These are phyloP conservation scores for Sporormia fimetaria DNA, from an alignment of 495 filamentous ascomycete genomes.

Conservation along the genomic window DNA sequence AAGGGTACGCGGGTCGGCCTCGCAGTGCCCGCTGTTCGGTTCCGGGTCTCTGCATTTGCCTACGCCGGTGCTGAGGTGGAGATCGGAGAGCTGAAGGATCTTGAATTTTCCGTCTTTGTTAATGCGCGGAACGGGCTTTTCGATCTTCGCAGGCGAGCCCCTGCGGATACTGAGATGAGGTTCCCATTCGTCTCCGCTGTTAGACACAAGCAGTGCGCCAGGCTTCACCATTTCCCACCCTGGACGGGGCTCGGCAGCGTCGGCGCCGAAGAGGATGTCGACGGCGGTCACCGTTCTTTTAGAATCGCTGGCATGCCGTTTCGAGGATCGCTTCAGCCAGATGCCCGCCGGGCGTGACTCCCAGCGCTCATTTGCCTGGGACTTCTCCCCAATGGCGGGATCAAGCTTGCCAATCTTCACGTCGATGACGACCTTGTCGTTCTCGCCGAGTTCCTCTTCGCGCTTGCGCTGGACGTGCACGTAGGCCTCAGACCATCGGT, in stretches of 20 bases:
- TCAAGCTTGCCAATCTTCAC: constrained; percentile 67
- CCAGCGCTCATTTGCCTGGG: constrained; percentile 56
- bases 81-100: constrained; percentile 85
- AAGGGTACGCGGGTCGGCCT: constrained; percentile 82
- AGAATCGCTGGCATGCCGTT: constrained; percentile 67
- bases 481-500: constrained; percentile 64
- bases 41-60: constrained; percentile 75
- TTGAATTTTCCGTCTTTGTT: constrained; percentile 89
- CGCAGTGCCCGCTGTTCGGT: constrained; percentile 69
- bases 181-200: constrained; percentile 47
- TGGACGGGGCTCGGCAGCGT: constrained; percentile 77
- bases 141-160: constrained; percentile 46
- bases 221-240: constrained; percentile 65
- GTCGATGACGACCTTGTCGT: constrained; percentile 76
- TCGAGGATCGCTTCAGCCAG: constrained; percentile 75
- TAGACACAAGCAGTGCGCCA: constrained; percentile 56
- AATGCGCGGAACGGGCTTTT: constrained; percentile 62
- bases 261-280: constrained; percentile 85
- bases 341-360: constrained; percentile 68
- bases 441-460: constrained; percentile 66
- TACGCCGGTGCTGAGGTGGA: constrained; percentile 82
- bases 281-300: constrained; percentile 67
- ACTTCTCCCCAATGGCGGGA: constrained; percentile 50
- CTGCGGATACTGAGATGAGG: constrained; percentile 65
- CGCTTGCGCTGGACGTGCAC: constrained; percentile 75